phyloP scores from a whole-genome alignment of 306 rosid genomes.

The Quercus glauca region DNA sequence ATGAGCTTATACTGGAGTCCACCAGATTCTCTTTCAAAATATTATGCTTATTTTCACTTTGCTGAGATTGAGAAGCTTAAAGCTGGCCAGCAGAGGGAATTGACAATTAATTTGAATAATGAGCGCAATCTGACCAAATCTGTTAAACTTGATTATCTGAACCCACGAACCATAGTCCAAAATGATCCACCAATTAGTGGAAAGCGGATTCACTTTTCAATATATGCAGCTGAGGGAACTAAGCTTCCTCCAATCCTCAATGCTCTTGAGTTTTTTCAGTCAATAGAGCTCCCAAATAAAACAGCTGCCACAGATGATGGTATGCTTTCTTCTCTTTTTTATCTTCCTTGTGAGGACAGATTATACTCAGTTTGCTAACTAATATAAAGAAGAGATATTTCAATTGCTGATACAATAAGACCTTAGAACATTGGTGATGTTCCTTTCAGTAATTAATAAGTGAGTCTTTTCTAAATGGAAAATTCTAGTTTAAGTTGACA shows the following conservation, averaged over 20 bases:
- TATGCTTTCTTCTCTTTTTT: too few species aligned
- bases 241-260: slow-evolving; percentile 54
- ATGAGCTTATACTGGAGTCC: background rate
- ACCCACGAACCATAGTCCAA: background rate
- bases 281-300: too few species aligned
- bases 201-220: background rate
- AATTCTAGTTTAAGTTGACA: too few species aligned
- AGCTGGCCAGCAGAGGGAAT: slow-evolving; percentile 25
- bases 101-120: slow-evolving; percentile 26
- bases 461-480: too few species aligned
- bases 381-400: too few species aligned
- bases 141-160: slow-evolving; percentile 27
- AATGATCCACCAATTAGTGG: background rate
- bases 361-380: too few species aligned
- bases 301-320: too few species aligned
- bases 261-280: slow-evolving; percentile 33
- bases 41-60: slow-evolving; percentile 19
- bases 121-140: background rate
- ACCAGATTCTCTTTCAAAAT: background rate
- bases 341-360: too few species aligned
- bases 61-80: slow-evolving; percentile 23
- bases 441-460: too few species aligned
- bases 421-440: too few species aligned
- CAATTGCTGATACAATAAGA: too few species aligned
- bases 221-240: slow-evolving; percentile 12